Base-by-base conservation (phyloP, 257 asterid species). In the Rhazya stricta region DNA sequence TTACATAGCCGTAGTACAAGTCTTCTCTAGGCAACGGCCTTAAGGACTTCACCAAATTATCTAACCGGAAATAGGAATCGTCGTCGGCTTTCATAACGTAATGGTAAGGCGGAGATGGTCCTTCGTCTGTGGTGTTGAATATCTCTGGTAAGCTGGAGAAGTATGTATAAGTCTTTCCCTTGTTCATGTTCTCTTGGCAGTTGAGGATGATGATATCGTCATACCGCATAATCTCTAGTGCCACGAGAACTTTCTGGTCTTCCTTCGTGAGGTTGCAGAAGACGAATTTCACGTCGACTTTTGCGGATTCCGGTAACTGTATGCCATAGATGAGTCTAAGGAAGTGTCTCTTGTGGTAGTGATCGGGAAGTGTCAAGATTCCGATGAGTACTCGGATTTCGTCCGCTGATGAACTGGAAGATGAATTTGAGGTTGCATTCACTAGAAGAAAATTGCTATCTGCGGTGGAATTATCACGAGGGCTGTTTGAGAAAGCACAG, bases 241-340 rank as follows among this genome's bases (percentile, higher is more conserved):
- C 97, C 1, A 94, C 91, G 0, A 94, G 45, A 0, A 94, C 87
- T 60, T 76, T 89, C 34, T 94, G 98, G 45, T 94, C 98, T 69
- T 91, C 98, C 67, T 94, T 91, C 13, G 96, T 91, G 81, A 94
- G 94, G 76, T 94, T 94, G 89, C 98, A 91, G 8, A 94, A 91
- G 3, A 94, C 91, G 79, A 94, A 94, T 57, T 89, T 94, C 30
- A 94, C 84, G 58, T 94, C 97, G 19, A 94, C 74, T 39, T 57
- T 85, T 5, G 91, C 93, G n/a, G 91, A 87, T 0, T 71, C n/a
- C 0, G 84, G 77, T 3, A 88, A 62, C 21, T 91, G 96, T 0
- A 90, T 89, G 6, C 98, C 98, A 86, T 94, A 94, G 85, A 94
- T 76, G 58, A 94, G 89, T 12, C 98, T 89, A 3, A 91, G 89